Base-by-base conservation (phyloP, 371 early-diverging fungal genomes). In the Apophysomyces sp. region DNA sequence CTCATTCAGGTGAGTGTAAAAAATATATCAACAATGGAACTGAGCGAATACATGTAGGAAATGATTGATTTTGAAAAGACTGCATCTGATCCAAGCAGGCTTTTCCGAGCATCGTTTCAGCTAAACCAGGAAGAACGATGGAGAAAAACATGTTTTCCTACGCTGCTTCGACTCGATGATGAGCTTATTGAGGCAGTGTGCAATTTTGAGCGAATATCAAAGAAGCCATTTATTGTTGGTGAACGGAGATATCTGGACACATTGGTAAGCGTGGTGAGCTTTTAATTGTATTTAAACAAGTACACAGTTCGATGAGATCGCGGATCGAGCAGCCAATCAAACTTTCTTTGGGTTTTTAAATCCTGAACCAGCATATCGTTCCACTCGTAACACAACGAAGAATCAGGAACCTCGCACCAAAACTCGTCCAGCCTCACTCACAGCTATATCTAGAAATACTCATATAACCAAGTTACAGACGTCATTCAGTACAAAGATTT, bases 51-150 rank as follows among this genome's bases (percentile, higher is more conserved):
- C n/a, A 58, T 65, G 13, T 53, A 86, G 82, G 81, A 81, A 71
- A 93, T 94, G 92, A 81, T 85, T 52, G 88, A 89, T 11, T 95
- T 97, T 80, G 97, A 97, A 71, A 86, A 87, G 60, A 83, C 83
- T 0, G 97, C 97, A 1, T 89, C 89, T 0, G 94, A 97, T 65
- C 95, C 95, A 2, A 78, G 80, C 52, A 78, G 97, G 26, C 74
- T 97, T 13, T 93, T 93, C 62, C 85, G 86, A 60, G 81, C 88
- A 9, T 92, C 92, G 0, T 93, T 95, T 67, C 92, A 89, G 64
- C 74, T 97, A 28, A 61, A 87, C 24, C 92, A 92, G 68, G 95
- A 97, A 72, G 96, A 95, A 57, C 88, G 89, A 67, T 95, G 92
- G 81, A 74, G 97, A 30, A 92, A 92, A 55, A 86, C 86, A 3